phyloP scores from a whole-genome alignment of 139 green algal genomes.

The Marvania coccoides region DNA sequence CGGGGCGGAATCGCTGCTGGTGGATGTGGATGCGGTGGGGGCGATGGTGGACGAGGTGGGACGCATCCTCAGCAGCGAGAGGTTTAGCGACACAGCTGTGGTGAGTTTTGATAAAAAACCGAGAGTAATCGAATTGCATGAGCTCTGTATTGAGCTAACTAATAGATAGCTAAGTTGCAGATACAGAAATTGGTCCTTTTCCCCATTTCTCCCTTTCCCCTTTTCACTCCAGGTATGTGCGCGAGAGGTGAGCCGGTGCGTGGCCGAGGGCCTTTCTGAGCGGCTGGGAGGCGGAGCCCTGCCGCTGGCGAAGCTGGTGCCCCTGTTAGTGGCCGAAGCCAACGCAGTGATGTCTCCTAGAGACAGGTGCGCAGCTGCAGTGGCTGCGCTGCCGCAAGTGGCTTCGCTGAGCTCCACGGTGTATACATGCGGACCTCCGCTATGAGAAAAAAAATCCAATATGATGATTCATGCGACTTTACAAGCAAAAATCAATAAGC shows the following conservation, averaged over 20 bases:
- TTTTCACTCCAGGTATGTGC: constrained; percentile 3
- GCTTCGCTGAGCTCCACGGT: constrained; percentile 20
- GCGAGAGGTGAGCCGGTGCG: background rate
- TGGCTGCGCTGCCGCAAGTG: constrained; percentile 23
- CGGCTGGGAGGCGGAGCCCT: constrained; percentile 2
- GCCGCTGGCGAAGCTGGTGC: constrained; percentile 33
- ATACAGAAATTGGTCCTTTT: too few species aligned
- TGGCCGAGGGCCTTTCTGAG: background rate
- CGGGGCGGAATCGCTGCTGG: background rate
- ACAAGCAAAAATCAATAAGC: too few species aligned
- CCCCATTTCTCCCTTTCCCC: too few species aligned
- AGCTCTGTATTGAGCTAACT: too few species aligned
- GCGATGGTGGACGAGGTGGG: constrained; percentile 27
- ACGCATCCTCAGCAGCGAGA: constrained; percentile 7
- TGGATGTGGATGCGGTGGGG: constrained; percentile 30
- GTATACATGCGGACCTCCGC: constrained; percentile 30
- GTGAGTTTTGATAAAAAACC: too few species aligned
- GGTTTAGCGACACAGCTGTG: constrained; percentile 20
- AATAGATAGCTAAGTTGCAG: too few species aligned
- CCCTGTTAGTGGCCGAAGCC: constrained; percentile 7
- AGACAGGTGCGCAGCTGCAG: background rate
- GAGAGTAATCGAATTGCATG: too few species aligned
- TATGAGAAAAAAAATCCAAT: constrained; percentile 1
- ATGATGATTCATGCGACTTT: background rate
- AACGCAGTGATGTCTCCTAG: constrained; percentile 1